Conservation (phyloP, 352 stramenopile genomes). For the Globisporangium splendens region DNA sequence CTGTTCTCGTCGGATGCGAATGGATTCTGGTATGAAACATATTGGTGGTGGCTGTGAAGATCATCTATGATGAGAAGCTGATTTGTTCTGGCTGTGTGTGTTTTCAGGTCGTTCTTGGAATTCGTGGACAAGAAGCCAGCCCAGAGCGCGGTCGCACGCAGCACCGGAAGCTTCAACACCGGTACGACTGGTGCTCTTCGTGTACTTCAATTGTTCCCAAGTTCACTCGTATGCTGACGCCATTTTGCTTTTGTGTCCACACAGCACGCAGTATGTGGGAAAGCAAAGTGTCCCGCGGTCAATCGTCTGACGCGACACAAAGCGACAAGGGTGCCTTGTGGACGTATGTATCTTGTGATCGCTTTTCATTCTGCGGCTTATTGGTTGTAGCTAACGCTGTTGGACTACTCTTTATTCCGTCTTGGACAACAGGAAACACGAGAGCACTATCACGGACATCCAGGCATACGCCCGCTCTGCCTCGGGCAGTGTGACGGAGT, state of each 20-base stretch:
- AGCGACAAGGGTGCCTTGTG: conserved; percentile 79
- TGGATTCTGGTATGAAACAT: conserved; percentile 60
- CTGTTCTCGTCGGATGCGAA: conserved; percentile 80
- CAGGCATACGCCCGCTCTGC: conserved; percentile 52
- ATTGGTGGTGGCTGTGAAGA: background rate
- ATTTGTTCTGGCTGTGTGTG: background rate
- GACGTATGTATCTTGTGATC: conserved; percentile 46
- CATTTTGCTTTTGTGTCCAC: background rate
- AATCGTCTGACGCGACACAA: conserved; percentile 78
- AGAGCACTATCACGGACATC: conserved; percentile 84
- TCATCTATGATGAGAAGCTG: background rate
- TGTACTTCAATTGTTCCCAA: too few species aligned
- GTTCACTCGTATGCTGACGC: background rate
- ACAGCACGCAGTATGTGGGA: conserved; percentile 77
- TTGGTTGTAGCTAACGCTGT: background rate
- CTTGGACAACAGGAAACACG: conserved; percentile 57
- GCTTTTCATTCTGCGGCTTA: background rate
- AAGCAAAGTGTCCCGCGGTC: conserved; percentile 80
- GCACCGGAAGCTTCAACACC: conserved; percentile 63
- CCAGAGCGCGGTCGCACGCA: conserved; percentile 48
- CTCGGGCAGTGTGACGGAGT: conserved; percentile 62
- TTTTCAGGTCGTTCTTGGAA: conserved; percentile 58
- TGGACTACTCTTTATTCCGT: background rate
- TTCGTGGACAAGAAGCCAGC: conserved; percentile 77
- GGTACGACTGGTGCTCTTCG: conserved; percentile 27